phyloP scores from a whole-genome alignment of 768 basidiomycete genomes.

The Pleurotus cornucopiae region DNA sequence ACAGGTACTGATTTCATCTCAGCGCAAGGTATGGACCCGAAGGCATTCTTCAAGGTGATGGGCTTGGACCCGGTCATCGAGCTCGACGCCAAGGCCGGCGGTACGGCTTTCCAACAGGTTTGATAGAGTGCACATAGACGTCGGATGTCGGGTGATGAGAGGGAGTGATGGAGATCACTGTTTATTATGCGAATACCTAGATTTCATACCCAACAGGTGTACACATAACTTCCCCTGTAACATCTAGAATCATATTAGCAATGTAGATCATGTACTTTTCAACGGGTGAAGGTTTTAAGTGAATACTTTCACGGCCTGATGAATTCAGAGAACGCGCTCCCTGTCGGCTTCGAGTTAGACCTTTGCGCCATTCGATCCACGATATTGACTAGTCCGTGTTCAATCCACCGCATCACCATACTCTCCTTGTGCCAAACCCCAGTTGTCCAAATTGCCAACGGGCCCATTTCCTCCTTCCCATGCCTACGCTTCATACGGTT shows the following conservation, averaged over 20 bases:
- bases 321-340: too few species aligned
- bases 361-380: not conserved
- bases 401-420: slow-evolving; percentile 57
- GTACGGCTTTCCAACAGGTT: slow-evolving; percentile 41
- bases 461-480: slow-evolving; percentile 27
- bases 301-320: too few species aligned
- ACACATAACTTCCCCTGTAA: too few species aligned
- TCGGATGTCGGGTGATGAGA: too few species aligned
- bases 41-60: slow-evolving; percentile 75
- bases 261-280: too few species aligned
- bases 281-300: too few species aligned
- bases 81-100: slow-evolving; percentile 55
- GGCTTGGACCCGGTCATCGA: slow-evolving; percentile 52
- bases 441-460: slow-evolving; percentile 67
- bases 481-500: slow-evolving; percentile 53
- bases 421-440: slow-evolving; percentile 67
- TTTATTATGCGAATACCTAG: too few species aligned
- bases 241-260: too few species aligned
- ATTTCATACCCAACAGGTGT: too few species aligned
- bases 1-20: slow-evolving; percentile 68
- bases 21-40: slow-evolving; percentile 69
- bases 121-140: too few species aligned
- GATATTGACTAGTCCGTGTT: slow-evolving; percentile 40
- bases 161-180: too few species aligned
- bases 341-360: not conserved